Conservation (phyloP, 495 filamentous ascomycete species). For the Aspergillus baeticus region DNA sequence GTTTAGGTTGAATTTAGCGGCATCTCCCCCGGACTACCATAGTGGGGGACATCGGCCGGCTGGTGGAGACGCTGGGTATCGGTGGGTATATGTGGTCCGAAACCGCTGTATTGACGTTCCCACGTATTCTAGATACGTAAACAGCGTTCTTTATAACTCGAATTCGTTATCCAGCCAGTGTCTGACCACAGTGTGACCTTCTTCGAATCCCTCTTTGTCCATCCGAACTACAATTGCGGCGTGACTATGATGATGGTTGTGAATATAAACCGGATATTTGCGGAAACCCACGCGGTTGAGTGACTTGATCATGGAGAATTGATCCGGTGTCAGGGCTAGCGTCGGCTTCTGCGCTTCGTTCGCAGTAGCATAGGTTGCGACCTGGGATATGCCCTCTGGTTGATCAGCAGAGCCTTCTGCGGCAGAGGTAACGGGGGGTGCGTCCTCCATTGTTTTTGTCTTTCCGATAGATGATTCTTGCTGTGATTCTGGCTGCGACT, state of each 20-base stretch:
- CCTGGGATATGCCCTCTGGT: not conserved
- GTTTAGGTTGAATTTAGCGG: not conserved
- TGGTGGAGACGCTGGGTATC: not conserved
- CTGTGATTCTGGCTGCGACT: not conserved
- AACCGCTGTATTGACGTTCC: not conserved
- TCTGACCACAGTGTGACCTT: slow-evolving; percentile 73
- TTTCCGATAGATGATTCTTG: not conserved
- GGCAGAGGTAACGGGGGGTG: not conserved
- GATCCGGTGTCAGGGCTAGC: slow-evolving; percentile 72
- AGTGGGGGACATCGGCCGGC: not conserved
- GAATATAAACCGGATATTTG: slow-evolving; percentile 86
- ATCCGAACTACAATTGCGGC: slow-evolving; percentile 85
- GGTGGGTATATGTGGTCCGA: not conserved
- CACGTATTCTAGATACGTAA: not conserved
- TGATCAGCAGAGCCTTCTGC: not conserved
- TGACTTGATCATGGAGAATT: slow-evolving; percentile 78
- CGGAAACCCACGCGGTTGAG: slow-evolving; percentile 73
- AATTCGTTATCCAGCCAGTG: slow-evolving; percentile 85
- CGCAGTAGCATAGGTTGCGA: not conserved
- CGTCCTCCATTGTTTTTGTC: not conserved
- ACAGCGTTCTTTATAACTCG: slow-evolving; percentile 42
- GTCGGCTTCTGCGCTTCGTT: slow-evolving; percentile 51
- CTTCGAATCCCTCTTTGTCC: slow-evolving; percentile 59
- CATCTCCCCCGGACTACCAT: not conserved
- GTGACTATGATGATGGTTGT: slow-evolving; percentile 75